Evolutionary conservation across 306 rosid species (phyloP).

Genomic region (Trifolium fragiferum): DNA sequence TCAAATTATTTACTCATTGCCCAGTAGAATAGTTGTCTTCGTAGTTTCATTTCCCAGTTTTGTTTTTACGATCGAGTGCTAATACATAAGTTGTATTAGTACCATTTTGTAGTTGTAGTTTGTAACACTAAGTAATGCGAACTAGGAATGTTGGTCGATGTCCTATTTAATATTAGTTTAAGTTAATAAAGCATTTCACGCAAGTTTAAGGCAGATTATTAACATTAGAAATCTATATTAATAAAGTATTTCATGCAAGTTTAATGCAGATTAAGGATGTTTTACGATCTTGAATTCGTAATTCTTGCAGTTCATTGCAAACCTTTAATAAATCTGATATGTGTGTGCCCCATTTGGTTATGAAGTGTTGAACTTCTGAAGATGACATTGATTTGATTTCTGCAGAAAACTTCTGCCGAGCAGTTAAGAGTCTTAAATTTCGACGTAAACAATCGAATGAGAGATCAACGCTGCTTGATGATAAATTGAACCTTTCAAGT

Average conservation of each 20-base stretch:
- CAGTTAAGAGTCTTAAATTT: too few relatives aligned
- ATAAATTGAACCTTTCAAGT: too few relatives aligned
- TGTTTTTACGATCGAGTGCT: constrained; percentile 25
- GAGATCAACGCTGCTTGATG: too few relatives aligned
- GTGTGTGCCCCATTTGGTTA: neutral
- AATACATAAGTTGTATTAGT: neutral
- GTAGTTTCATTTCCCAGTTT: neutral
- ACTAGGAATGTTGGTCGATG: constrained; percentile 37
- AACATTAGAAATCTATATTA: too few relatives aligned
- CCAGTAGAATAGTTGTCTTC: neutral
- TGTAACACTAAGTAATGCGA: neutral
- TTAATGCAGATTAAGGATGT: neutral
- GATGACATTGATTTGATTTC: too few relatives aligned
- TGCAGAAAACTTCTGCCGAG: too few relatives aligned
- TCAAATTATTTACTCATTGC: constrained; percentile 25
- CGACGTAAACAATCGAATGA: too few relatives aligned
- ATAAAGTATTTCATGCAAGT: neutral
- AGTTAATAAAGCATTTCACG: constrained; percentile 3
- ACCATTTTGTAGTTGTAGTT: neutral
- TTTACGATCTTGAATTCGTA: neutral
- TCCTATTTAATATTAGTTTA: neutral
- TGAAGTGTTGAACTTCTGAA: neutral
- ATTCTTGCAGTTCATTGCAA: neutral
- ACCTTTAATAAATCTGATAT: neutral
- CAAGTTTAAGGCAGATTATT: neutral